phyloP scores from a whole-genome alignment of 1,284 basidiomycete genomes.

The Pholiota adiposa region DNA sequence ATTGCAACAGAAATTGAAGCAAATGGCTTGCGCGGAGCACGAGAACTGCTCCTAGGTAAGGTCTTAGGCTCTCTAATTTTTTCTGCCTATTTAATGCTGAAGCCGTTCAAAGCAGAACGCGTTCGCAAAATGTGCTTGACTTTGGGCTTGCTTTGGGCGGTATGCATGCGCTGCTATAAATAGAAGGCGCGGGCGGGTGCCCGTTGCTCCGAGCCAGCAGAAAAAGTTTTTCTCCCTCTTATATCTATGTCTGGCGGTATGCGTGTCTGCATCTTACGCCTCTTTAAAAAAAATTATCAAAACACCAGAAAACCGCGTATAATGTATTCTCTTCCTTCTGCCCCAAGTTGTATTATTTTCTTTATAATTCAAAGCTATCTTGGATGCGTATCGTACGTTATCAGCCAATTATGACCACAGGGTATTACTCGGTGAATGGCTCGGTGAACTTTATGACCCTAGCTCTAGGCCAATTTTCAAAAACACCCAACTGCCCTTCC shows the following conservation, averaged over 20 bases:
- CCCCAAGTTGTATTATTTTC: slow-evolving; percentile 12
- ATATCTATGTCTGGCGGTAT: slow-evolving; percentile 24
- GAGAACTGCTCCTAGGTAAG: slow-evolving; percentile 52
- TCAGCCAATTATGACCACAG: slow-evolving; percentile 37
- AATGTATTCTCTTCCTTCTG: slow-evolving; percentile 11
- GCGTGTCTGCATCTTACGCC: slow-evolving; percentile 14
- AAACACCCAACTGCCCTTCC: slow-evolving; percentile 25
- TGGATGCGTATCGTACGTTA: slow-evolving; percentile 24
- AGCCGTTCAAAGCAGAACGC: slow-evolving; percentile 33
- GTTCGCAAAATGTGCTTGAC: slow-evolving; percentile 53
- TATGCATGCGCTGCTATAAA: slow-evolving; percentile 54
- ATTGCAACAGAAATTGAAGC: slow-evolving; percentile 61
- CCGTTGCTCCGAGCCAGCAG: slow-evolving; percentile 41
- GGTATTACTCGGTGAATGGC: slow-evolving; percentile 70
- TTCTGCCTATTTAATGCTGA: neutral
- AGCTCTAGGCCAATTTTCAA: slow-evolving; percentile 10
- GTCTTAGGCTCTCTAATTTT: slow-evolving; percentile 19
- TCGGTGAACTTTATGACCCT: slow-evolving; percentile 51
- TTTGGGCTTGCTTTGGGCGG: slow-evolving; percentile 59
- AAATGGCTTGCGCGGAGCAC: slow-evolving; percentile 54
- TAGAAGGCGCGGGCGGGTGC: slow-evolving; percentile 28
- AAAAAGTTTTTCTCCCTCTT: slow-evolving; percentile 42
- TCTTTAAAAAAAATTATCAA: slow-evolving; percentile 14
- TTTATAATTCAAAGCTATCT: slow-evolving; percentile 7
- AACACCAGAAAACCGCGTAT: slow-evolving; percentile 9